Evolutionary conservation across 2,329 filamentous ascomycete genomes (phyloP), one percentile per base, ranked within the genome.

Genomic region (Celoporthe dispersa): DNA sequence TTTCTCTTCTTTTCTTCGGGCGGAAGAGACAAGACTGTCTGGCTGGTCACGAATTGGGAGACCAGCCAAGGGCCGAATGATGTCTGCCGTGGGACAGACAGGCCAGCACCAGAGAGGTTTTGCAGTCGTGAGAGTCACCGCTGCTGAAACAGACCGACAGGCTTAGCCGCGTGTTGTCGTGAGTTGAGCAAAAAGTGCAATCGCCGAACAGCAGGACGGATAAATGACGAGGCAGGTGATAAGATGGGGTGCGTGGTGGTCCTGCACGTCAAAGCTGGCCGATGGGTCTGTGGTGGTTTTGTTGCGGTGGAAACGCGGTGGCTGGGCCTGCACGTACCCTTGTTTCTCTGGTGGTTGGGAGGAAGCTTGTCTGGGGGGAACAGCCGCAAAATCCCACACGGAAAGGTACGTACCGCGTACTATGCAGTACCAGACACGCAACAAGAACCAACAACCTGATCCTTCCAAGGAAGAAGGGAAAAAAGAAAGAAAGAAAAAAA

Each of bases 61-160:
- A 73, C 77, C 76, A 76, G 77, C 77, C 75, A 14, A 70, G 73
- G 73, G 74, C 57, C 51, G n/a, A 44, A 37, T 51, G 28, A 16
- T 31, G 64, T 53, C 44, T 62, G 69, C n/a, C 61, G 35, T 6
- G 35, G 59, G 35, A 37, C 70, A 53, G 41, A n/a, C n/a, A n/a
- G n/a, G n/a, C 63, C 61, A 63, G 60, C 60, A 63, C 66, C 22
- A 39, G 44, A 28, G 44, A 28, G 37, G 3, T 5, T 22, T 44
- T 39, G 16, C 35, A 28, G 57, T 44, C 44, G 44, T 61, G 33
- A 19, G 31, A 11, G 14, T 44, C 31, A 60, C 41, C 8, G 19
- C 16, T n/a, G 33, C 39, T 66, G 53, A 61, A 39, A 33, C 53
- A 39, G 9, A 39, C 7, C 5, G 37, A 39, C 7, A 41, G 39